A percentile compares a stretch with the other conserved stretches of the same genome.
Evolutionary conservation across 345 rosid species (phyloP).

Genomic region (Erucastrum elatum): DNA sequence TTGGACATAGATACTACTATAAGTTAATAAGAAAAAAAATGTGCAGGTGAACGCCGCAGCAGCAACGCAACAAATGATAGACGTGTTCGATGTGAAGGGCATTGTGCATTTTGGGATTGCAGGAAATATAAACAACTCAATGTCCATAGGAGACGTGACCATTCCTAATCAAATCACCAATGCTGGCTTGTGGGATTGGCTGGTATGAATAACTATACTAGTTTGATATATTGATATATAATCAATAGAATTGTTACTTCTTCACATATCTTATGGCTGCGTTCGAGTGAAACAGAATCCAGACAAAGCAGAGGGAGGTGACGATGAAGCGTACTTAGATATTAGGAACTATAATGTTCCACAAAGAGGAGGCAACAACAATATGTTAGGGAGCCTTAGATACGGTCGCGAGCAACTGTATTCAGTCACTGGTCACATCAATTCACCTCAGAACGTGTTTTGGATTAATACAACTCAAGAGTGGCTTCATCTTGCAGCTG

Average conservation of each 20-base stretch:
- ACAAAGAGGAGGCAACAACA: conserved; percentile 32
- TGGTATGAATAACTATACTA: conserved; percentile 30
- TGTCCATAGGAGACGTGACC: conserved; percentile 62
- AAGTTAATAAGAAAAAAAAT: background rate
- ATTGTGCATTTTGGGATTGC: conserved; percentile 59
- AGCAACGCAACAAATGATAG: conserved; percentile 59
- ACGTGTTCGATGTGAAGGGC: conserved; percentile 42
- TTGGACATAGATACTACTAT: background rate
- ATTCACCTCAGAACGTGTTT: conserved; percentile 29
- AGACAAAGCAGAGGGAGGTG: conserved; percentile 23
- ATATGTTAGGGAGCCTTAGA: conserved; percentile 44
- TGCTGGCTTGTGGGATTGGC: conserved; percentile 59
- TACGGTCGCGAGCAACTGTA: conserved; percentile 42
- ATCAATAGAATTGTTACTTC: background rate
- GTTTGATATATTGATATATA: background rate
- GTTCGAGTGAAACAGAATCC: conserved; percentile 40
- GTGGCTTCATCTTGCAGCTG: conserved; percentile 53
- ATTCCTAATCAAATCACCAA: conserved; percentile 51
- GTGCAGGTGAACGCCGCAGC: conserved; percentile 57
- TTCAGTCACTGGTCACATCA: conserved; percentile 36
- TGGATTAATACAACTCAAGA: conserved; percentile 46
- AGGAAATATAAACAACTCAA: conserved; percentile 50
- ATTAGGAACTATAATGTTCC: conserved; percentile 45
- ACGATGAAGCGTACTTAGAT: conserved; percentile 38
- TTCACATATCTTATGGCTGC: background rate